Evolutionary conservation across 1,284 basidiomycete species (phyloP), one percentile per base, ranked within the genome.

Genomic region (Rhodotorula glutinis): DNA sequence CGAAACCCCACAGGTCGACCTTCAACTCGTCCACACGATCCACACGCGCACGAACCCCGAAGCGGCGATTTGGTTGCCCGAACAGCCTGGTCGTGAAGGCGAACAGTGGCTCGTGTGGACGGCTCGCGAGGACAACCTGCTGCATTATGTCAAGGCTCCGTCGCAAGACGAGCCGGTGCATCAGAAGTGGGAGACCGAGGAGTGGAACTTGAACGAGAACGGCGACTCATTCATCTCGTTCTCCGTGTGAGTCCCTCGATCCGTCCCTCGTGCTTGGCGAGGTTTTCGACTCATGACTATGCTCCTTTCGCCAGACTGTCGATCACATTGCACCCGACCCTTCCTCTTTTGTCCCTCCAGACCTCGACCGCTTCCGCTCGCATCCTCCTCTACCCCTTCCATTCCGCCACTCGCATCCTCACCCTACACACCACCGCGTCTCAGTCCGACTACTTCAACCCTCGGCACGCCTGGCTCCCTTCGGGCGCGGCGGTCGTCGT

Each of bases 201-300:
- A 38, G 14, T 63, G 61, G 61, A 75, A 76, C 52, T 52, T 76
- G 23, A 76, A 76, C 60, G 72, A 73, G 60, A 73, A 72, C 40
- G 63, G 60, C 11, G 75, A 76, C 46, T 55, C 63, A 9, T 74
- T 73, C 55, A 65, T 73, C 27, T 74, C 72, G 29, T 76, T 75
- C 62, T 73, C 70, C 0, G 62, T 76, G 69, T 73, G 46, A n/a
- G 73, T 63, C 27, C 14, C n/a, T n/a, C 19, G 13, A 23, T n/a
- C n/a, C n/a, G n/a, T n/a, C n/a, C n/a, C 38, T 8, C 38, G 19
- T 9, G 1, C 2, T n/a, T n/a, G n/a, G n/a, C n/a, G n/a, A n/a
- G n/a, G n/a, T n/a, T n/a, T n/a, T n/a, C n/a, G n/a, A n/a, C n/a
- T n/a, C n/a, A n/a, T n/a, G n/a, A n/a, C n/a, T n/a, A n/a, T n/a